These are phyloP conservation scores for Omphalea diandra DNA, from an alignment of 441 rosid genomes.

Conservation along the genomic window DNA sequence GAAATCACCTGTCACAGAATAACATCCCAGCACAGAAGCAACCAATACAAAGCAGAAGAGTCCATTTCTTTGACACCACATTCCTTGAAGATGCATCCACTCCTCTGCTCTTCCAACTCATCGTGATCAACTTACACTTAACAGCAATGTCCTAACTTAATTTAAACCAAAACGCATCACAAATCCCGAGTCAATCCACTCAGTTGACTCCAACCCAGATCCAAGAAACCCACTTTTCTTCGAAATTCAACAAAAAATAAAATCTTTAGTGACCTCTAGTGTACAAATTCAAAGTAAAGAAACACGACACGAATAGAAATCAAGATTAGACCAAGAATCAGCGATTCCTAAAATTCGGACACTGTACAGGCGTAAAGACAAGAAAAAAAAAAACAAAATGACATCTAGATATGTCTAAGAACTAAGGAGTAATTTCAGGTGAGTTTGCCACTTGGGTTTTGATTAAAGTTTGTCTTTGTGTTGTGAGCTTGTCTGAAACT, in stretches of 20 bases:
- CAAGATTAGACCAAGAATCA: not conserved
- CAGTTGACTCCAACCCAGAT: constrained; percentile 45
- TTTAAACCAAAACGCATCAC: constrained; percentile 39
- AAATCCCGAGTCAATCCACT: constrained; percentile 39
- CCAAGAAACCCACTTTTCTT: constrained; percentile 26
- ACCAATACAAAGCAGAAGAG: constrained; percentile 67
- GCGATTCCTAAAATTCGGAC: not conserved
- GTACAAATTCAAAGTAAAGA: constrained; percentile 4
- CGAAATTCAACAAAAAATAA: constrained; percentile 16
- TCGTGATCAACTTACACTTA: constrained; percentile 21
- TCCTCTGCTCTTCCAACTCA: constrained; percentile 81
- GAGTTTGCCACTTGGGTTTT: constrained; percentile 12
- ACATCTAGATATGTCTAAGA: not conserved
- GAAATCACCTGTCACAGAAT: constrained; percentile 70
- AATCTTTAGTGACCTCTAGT: not conserved
- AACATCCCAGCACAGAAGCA: constrained; percentile 90
- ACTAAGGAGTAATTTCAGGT: not conserved
- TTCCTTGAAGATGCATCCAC: constrained; percentile 54
- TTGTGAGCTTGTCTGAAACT: constrained; percentile 3
- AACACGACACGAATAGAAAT: not conserved
- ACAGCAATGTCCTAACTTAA: constrained; percentile 29
- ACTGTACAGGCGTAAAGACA: not conserved
- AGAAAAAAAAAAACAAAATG: too few species aligned
- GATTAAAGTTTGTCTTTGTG: constrained; percentile 4
- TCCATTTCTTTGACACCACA: constrained; percentile 69